Base-by-base conservation (phyloP, 2,329 filamentous ascomycete species). In the Exserohilum turcica region DNA sequence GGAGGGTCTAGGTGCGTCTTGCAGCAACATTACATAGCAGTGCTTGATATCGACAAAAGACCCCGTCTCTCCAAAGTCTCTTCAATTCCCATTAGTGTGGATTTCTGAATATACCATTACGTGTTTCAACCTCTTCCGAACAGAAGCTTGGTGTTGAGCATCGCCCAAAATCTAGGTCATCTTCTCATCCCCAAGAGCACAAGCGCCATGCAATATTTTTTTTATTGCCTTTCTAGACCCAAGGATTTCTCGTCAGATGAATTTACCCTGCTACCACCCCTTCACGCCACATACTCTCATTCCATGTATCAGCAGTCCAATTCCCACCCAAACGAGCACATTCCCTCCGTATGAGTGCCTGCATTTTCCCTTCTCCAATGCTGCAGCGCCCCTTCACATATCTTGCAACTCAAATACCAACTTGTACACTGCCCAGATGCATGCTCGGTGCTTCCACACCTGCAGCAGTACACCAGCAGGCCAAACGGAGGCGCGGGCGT, bases 401-500 rank as follows among this genome's bases (percentile, higher is more conserved):
- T 48, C 10, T 16, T 39, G 33, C 59, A 60, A 38, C 33, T 27
- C n/a, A 59, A 19, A 18, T 53, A 32, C 12, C 24, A 12, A 12
- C 54, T 52, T 15, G 24, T 42, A 42, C 56, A 64, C 8, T 56
- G 39, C 6, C 12, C 2, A 43, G 48, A 42, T 5, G 9, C 16
- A 43, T 63, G 56, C 9, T 12, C 42, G 6, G 2, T 12, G 35
- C 32, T 61, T 4, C 52, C 45, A 21, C 58, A 60, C 4, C 48
- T 36, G 29, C 44, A 54, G 50, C 60, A 63, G 32, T 56, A 63
- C 0, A 44, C 44, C 18, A 47, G 32, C 3, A 46, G 38, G 2
- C 60, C 60, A 16, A 56, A 43, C 5, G 58, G 60, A 10, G 56
- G 58, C n/a, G 48, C 43, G 6, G 57, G 61, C 2, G 60, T 63